Conservation (phyloP, 202 grass and related monocot species). For the Schoenoplectus triqueter region DNA sequence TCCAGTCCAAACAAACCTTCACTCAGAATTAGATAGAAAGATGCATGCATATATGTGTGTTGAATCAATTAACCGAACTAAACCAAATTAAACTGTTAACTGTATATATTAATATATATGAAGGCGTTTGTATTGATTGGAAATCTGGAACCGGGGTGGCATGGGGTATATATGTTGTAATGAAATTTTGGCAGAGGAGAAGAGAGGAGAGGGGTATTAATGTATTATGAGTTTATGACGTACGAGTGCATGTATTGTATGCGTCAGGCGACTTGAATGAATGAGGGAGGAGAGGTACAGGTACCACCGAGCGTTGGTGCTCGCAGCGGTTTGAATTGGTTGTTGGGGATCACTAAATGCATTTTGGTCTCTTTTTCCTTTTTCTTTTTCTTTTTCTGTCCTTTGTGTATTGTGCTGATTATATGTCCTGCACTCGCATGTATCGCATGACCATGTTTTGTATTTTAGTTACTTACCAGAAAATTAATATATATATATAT, state of each 20-base stretch:
- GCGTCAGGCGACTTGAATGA: not conserved
- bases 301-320: not conserved
- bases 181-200: not conserved
- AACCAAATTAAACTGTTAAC: not conserved
- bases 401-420: too few relatives aligned
- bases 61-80: not conserved
- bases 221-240: too few relatives aligned
- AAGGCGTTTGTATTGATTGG: not conserved
- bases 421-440: too few relatives aligned
- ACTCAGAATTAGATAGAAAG: not conserved
- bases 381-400: not conserved
- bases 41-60: too few relatives aligned
- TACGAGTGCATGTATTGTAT: too few relatives aligned
- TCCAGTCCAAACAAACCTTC: not conserved
- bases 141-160: not conserved
- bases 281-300: not conserved
- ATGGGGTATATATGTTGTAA: too few relatives aligned
- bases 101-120: not conserved
- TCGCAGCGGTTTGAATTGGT: not conserved
- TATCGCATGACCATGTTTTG: too few relatives aligned
- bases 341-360: constrained; percentile 8
- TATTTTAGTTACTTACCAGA: too few relatives aligned
- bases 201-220: not conserved
- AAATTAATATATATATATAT: too few relatives aligned
- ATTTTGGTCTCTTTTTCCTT: not conserved